Evolutionary conservation across 345 rosid genomes (phyloP), one percentile per base, ranked within the genome.

Genomic region (Aquilaria yunnanensis): DNA sequence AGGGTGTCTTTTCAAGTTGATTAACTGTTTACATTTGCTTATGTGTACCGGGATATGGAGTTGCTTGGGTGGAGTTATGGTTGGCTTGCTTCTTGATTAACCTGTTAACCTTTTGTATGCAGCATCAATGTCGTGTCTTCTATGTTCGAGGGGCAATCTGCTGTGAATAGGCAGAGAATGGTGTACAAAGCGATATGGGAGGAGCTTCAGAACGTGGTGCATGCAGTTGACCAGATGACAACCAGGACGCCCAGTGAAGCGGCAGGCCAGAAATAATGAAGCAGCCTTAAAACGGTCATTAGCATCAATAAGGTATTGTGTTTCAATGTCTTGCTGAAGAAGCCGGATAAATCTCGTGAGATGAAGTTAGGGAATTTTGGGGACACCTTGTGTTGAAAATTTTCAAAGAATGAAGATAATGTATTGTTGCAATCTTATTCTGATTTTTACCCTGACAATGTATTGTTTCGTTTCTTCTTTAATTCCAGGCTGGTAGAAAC

Each of bases 101-200:
- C 43, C 8, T 37, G 8, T 37, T 3, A 3, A 37, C 43, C 43
- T 9, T 37, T 37, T 3, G 43, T 37, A 9, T 76, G 81, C 78
- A 93, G 97, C 75, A 90, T 93, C 45, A 84, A 93, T 67, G 98
- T 93, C 14, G 71, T 93, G 32, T 80, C 97, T 46, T 79, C 88
- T 52, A 79, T 82, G 23, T 90, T 93, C 50, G 94, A 90, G 70
- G 98, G 97, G 51, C 87, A 93, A 59, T 87, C 92, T 0, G 81
- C 88, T 2, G 97, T 93, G 75, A 90, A 87, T 73, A 80, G 97
- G 70, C 98, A 93, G 77, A 84, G 98, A 74, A 93, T 93, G 96
- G 98, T 93, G 32, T 93, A 90, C 64, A 93, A 90, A 79, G 97
- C 94, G 53, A 90, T 93, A 68, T 90, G 98, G 98, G 98, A 90